Conservation (phyloP, 1,284 basidiomycete species). For the Melampsora abietis-canadensis region DNA sequence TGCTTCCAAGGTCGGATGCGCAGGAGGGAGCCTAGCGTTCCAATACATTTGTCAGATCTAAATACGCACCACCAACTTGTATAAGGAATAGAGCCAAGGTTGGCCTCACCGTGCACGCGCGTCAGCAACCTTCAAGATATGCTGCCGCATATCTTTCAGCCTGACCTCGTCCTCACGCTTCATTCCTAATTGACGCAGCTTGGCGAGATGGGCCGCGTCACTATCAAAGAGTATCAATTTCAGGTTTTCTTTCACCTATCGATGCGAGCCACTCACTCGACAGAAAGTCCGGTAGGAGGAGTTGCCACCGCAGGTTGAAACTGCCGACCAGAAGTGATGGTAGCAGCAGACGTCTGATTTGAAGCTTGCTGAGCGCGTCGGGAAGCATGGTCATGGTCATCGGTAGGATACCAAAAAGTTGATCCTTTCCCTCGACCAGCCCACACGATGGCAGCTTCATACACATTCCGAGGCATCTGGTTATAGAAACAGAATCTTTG, state of each 20-base stretch:
- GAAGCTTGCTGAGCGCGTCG: neutral
- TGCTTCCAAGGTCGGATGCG: constrained; percentile 58
- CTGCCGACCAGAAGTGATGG: constrained; percentile 17
- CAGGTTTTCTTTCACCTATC: neutral
- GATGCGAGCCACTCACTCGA: constrained; percentile 20
- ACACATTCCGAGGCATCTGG: constrained; percentile 72
- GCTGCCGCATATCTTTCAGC: constrained; percentile 77
- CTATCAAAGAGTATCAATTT: constrained; percentile 55
- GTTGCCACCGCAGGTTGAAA: constrained; percentile 17
- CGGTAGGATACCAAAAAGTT: constrained; percentile 25
- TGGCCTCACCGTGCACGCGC: constrained; percentile 48
- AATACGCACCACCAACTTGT: constrained; percentile 67
- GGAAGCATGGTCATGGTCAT: neutral
- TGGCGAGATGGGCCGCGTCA: constrained; percentile 69
- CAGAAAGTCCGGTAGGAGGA: constrained; percentile 26
- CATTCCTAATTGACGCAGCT: constrained; percentile 78
- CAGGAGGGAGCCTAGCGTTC: constrained; percentile 59
- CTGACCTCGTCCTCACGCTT: constrained; percentile 72
- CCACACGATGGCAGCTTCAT: constrained; percentile 83
- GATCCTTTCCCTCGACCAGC: constrained; percentile 61
- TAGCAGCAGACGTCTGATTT: neutral
- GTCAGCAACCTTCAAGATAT: constrained; percentile 60
- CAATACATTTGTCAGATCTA: constrained; percentile 60
- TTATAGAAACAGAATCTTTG: constrained; percentile 16
- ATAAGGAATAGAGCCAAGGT: neutral